Evolutionary conservation across 2,329 filamentous ascomycete species (phyloP), one percentile per base, ranked within the genome.

Genomic region (Aspergillus latus): DNA sequence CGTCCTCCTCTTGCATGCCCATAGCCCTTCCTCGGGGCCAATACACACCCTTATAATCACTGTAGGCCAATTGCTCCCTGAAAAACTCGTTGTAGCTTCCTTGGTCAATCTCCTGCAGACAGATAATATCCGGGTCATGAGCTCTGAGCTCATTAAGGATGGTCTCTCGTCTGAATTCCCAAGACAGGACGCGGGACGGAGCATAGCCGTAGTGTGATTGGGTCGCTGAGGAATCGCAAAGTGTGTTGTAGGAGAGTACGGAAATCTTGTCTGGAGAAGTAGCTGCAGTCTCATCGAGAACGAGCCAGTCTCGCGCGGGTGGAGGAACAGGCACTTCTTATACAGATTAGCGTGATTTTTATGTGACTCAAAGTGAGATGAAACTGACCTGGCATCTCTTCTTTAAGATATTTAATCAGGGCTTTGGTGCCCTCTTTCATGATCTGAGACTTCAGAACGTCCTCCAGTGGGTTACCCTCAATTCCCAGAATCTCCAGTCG

Each of bases 11-110:
- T 10, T 84, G 84, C 90, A 97, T 96, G 7, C 93, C 97, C 75
- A 89, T 89, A 36, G 92, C 90, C 68, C 94, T 86, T 42, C 89
- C 88, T 72, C 96, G 93, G 44, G 92, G 90, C 84, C 89, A 96
- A 70, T 93, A 95, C 2, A 97, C 87, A 28, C 94, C 93, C 76
- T 92, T 95, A 82, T 97, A 99, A 62, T 93, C 92, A 66, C 88
- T 82, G 65, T 90, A 87, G 2, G 90, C 90, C 57, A 99, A 82
- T 59, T 91, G 85, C n/a, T 90, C 88, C 58, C 89, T 86, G 78
- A 97, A 94, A 67, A 88, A 95, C 59, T 93, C 90, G 70, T 95
- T 89, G 78, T 95, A 97, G 52, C 89, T 93, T 66, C 96, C 90
- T 54, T 88, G 88, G 52, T 96, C 93, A 40, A 97, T 89, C 73